Evolutionary conservation across 768 basidiomycete genomes (phyloP), one percentile per base, ranked within the genome.

Genomic region (Sporobolomyces phaffii): DNA sequence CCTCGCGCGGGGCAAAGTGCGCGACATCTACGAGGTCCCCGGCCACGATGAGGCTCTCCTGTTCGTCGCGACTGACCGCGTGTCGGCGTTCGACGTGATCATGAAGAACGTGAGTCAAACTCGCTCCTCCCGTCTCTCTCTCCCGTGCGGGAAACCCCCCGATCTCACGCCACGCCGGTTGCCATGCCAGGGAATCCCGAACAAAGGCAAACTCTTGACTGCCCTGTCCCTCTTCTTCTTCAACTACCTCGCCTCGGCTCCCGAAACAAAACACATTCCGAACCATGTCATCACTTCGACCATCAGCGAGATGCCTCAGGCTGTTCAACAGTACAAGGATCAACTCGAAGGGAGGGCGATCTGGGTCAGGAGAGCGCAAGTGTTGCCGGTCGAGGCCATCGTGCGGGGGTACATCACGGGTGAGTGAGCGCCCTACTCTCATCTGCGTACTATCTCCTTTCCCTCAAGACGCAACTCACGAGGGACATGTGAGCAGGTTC

Each of bases 381-480:
- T 72, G 28, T 53, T 72, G 2, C 71, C 71, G 24, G 67, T 98
- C 9, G 96, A 99, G 78, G 91, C 89, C 9, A 98, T 99, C 74
- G 94, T 98, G 22, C 81, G 96, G 68, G 94, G 94, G 3, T 98
- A 98, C 78, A 81, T 99, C 65, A 89, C 94, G n/a, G 94, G 94
- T 91, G 69, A 72, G 82, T 72, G n/a, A n/a, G n/a, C n/a, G n/a
- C n/a, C n/a, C n/a, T n/a, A n/a, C n/a, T n/a, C n/a, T n/a, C n/a
- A n/a, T 26, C 26, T 5, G 5, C 26, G 5, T 18, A 9, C 17
- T 31, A 3, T 15, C 9, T 28, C 40, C 47, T 36, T 38, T 43
- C 70, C 54, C n/a, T 20, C 34, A 4, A 29, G 18, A 24, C 20
- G 48, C n/a, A n/a, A 49, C 24, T 7, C 8, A 29, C 31, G 26